Evolutionary conservation across 345 rosid genomes (phyloP).

Genomic region (Brassica nigra): DNA sequence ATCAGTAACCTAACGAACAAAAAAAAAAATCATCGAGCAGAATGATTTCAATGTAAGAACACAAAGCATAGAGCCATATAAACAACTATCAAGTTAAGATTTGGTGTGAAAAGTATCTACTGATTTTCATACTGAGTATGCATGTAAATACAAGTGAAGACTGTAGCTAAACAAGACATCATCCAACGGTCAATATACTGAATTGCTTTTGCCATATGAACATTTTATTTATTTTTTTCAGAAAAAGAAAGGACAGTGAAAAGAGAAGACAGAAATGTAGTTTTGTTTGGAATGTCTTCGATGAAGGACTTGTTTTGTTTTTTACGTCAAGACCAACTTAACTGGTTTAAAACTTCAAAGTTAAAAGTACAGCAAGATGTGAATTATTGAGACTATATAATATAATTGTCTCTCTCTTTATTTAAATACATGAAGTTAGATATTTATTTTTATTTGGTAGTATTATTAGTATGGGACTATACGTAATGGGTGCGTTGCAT

Average conservation of each 20-base stretch:
- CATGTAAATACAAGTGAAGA: background rate
- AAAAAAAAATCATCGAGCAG: background rate
- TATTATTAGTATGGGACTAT: constrained; percentile 39
- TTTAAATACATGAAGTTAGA: background rate
- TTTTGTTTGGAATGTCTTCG: constrained; percentile 28
- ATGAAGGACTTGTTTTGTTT: constrained; percentile 37
- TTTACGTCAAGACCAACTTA: constrained; percentile 30
- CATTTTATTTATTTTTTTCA: background rate
- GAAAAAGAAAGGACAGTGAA: constrained; percentile 34
- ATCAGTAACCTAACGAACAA: background rate
- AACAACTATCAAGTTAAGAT: constrained; percentile 4
- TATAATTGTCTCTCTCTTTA: constrained; percentile 24
- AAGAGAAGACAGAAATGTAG: constrained; percentile 34
- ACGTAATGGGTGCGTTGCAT: constrained; percentile 26
- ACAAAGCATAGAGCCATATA: background rate
- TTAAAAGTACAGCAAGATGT: constrained; percentile 29
- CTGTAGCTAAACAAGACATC: background rate
- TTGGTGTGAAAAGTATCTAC: background rate
- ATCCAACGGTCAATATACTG: constrained; percentile 33
- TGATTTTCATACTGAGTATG: background rate
- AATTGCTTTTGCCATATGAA: constrained; percentile 11
- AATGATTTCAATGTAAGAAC: background rate
- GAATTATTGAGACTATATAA: constrained; percentile 22
- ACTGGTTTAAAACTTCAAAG: constrained; percentile 33
- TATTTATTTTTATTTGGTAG: constrained; percentile 31